A percentile compares a stretch with the other conserved stretches of the same genome.
phyloP scores from a whole-genome alignment of 1,139 yeast species.

The Geotrichum aggregatum region DNA sequence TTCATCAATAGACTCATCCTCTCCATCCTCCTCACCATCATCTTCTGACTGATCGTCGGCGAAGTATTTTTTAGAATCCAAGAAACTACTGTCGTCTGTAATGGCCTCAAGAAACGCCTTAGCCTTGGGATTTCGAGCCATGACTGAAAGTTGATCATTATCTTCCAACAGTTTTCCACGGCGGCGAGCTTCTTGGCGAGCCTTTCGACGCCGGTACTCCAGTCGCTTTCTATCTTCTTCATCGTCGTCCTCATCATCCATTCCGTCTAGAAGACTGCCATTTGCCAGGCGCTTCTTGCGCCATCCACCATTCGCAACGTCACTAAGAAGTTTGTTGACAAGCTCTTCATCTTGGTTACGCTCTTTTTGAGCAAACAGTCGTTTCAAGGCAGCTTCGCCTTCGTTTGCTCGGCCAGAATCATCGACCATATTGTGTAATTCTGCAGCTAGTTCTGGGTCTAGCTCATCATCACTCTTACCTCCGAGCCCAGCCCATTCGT shows the following conservation, averaged over 20 bases:
- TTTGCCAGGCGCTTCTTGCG: slow-evolving; percentile 57
- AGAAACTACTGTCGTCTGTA: slow-evolving; percentile 43
- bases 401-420: slow-evolving; percentile 51
- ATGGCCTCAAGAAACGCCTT: slow-evolving; percentile 72
- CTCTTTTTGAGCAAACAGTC: slow-evolving; percentile 62
- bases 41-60: slow-evolving; percentile 16
- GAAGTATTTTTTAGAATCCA: slow-evolving; percentile 16
- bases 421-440: slow-evolving; percentile 75
- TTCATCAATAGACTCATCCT: not conserved
- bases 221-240: slow-evolving; percentile 40
- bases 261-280: slow-evolving; percentile 56
- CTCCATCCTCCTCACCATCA: slow-evolving; percentile 32
- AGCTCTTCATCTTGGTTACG: slow-evolving; percentile 64
- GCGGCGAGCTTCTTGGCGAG: slow-evolving; percentile 51
- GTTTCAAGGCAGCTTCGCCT: slow-evolving; percentile 57
- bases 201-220: slow-evolving; percentile 41
- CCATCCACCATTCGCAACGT: slow-evolving; percentile 77
- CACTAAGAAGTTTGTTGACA: slow-evolving; percentile 72
- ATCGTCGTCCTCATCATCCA: slow-evolving; percentile 62
- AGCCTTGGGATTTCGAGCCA: slow-evolving; percentile 55
- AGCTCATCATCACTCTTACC: slow-evolving; percentile 67
- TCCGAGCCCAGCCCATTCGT: slow-evolving; percentile 90
- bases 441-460: slow-evolving; percentile 46
- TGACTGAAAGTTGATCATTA: slow-evolving; percentile 49
- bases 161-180: slow-evolving; percentile 56